These are phyloP conservation scores for Aspergillus egyptiacus DNA, from an alignment of 495 filamentous ascomycete genomes.

Conservation along the genomic window DNA sequence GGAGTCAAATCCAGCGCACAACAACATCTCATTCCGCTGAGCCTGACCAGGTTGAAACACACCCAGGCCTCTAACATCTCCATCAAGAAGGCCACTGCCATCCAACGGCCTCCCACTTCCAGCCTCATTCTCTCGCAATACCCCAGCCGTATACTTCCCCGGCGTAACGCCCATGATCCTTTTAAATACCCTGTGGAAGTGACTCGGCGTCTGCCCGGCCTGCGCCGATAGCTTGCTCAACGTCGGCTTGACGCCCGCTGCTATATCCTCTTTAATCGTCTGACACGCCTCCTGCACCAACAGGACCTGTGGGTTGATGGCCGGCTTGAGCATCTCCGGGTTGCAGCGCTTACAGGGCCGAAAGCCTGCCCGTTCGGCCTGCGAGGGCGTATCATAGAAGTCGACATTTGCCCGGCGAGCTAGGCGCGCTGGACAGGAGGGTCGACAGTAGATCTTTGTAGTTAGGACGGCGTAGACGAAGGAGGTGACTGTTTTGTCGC, in stretches of 20 bases:
- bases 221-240: conserved; percentile 46
- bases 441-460: conserved; percentile 60
- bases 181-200: conserved; percentile 61
- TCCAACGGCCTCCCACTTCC: neutral
- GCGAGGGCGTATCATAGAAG: conserved; percentile 51
- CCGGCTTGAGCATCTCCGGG: conserved; percentile 38
- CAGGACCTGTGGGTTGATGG: conserved; percentile 36
- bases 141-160: conserved; percentile 44
- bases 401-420: conserved; percentile 56
- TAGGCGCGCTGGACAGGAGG: conserved; percentile 54
- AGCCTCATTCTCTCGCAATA: neutral
- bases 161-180: conserved; percentile 54
- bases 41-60: conserved; percentile 11
- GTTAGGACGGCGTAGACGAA: conserved; percentile 61
- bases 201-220: conserved; percentile 51
- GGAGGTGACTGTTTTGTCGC: conserved; percentile 41
- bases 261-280: conserved; percentile 23
- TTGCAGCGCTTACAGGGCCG: conserved; percentile 61
- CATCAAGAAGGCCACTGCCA: neutral
- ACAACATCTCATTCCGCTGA: conserved; percentile 10
- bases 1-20: neutral
- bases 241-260: conserved; percentile 33
- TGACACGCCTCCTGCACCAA: conserved; percentile 44
- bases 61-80: neutral
- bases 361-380: conserved; percentile 52